Base-by-base conservation (phyloP, 73 alveolate genomes). In the Urostyla sp. region DNA sequence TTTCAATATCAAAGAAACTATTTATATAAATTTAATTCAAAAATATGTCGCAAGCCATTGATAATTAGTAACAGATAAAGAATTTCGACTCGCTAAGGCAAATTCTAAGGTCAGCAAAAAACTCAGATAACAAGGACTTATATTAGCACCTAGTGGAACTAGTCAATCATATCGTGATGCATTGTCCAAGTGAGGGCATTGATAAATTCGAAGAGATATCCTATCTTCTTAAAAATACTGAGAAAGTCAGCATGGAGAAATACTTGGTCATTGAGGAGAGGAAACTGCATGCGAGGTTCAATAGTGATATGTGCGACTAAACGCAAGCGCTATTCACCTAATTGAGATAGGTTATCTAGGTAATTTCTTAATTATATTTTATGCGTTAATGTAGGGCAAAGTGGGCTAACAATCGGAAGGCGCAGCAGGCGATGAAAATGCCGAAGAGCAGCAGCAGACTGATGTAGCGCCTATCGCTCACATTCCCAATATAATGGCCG, bases 401-500 rank as follows among this genome's bases (percentile, higher is more conserved):
- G 56, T n/a, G n/a, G n/a, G 43, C 11, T 10, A 13, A 8, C 61
- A 50, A 21, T 48, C 27, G 32, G 85, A 69, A 28, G 77, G 46
- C 0, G 49, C 56, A 16, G 74, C 59, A 38, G 82, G 51, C 24
- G 78, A 38, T 20, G 77, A 24, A 0, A 82, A 61, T 13, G 75
- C n/a, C n/a, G 28, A 5, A 53, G 51, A 4, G 85, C 85, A 15
- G 55, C 72, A 11, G 85, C 67, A 0, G 90, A n/a, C 59, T n/a
- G n/a, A 63, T 40, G 51, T 36, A 1, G 67, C 80, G 2, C 87
- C 94, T 0, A 80, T 80, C 16, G 85, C 75, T 15, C 28, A 63
- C 52, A 77, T 94, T 37, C 97, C 98, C 23, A 92, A 94, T 66
- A 73, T 91, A 18, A 66, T 83, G 35, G 82, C 75, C 23, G 95